Evolutionary conservation across 495 filamentous ascomycete species (phyloP).

Genomic region (Astrocystis sublimbata): DNA sequence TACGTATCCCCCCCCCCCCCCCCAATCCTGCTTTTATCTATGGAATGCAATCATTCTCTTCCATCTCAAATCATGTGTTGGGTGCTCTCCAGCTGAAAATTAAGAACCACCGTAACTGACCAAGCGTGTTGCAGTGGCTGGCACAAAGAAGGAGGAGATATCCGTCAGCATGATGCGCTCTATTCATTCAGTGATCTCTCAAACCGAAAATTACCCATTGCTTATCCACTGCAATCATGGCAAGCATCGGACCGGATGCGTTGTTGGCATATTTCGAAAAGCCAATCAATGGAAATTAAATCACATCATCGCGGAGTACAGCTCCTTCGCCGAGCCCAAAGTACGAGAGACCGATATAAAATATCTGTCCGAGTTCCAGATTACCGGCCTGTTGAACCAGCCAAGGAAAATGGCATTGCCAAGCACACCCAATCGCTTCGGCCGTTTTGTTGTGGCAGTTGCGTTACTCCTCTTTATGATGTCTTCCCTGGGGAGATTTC

Average conservation of each 20-base stretch:
- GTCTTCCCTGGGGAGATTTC: slow-evolving; percentile 4
- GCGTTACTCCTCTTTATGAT: slow-evolving; percentile 21
- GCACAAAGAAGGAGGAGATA: slow-evolving; percentile 72
- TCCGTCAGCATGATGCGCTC: slow-evolving; percentile 61
- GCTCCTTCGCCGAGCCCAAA: slow-evolving; percentile 65
- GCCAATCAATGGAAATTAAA: slow-evolving; percentile 58
- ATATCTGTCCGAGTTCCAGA: slow-evolving; percentile 48
- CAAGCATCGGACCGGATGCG: slow-evolving; percentile 85
- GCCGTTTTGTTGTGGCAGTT: slow-evolving; percentile 23
- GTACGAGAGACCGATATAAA: slow-evolving; percentile 52
- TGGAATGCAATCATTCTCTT: neutral
- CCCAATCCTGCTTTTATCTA: neutral
- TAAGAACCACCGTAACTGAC: neutral
- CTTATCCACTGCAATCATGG: slow-evolving; percentile 90
- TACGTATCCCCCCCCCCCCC: neutral
- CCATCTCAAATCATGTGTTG: neutral
- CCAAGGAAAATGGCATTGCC: neutral
- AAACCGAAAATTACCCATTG: slow-evolving; percentile 69
- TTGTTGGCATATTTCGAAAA: slow-evolving; percentile 71
- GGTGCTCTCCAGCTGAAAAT: neutral
- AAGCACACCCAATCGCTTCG: slow-evolving; percentile 11
- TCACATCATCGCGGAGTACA: slow-evolving; percentile 66
- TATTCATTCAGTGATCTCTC: slow-evolving; percentile 64
- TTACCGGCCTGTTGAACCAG: slow-evolving; percentile 24
- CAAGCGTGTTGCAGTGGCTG: slow-evolving; percentile 45